These are phyloP conservation scores for Serendipita sp. DNA, from an alignment of 1,284 basidiomycete genomes.

Conservation along the genomic window DNA sequence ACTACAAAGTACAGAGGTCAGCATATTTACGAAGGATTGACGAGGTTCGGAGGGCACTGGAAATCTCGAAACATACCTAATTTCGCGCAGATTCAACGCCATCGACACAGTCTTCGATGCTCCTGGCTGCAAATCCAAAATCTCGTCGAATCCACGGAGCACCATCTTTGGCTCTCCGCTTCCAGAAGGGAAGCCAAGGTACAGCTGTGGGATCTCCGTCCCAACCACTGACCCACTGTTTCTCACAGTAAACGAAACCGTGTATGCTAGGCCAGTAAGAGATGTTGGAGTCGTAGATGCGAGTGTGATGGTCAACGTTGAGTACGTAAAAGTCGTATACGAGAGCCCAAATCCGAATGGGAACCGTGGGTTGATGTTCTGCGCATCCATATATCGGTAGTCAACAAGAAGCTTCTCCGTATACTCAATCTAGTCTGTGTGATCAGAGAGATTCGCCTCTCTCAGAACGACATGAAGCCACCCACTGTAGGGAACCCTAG, in stretches of 20 bases:
- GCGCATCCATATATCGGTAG: conserved; percentile 14
- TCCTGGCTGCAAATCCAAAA: conserved; percentile 6
- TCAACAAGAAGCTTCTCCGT: conserved; percentile 13
- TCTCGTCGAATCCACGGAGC: conserved; percentile 15
- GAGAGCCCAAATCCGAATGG: conserved; percentile 33
- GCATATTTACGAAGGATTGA: too few relatives aligned
- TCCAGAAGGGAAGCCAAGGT: conserved; percentile 15
- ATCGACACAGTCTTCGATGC: not conserved
- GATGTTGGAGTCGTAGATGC: not conserved
- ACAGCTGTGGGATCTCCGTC: conserved; percentile 16
- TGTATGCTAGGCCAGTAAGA: not conserved
- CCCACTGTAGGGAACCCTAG: conserved; percentile 4
- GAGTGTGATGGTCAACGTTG: conserved; percentile 14
- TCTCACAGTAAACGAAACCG: conserved; percentile 14
- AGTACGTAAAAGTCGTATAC: conserved; percentile 29
- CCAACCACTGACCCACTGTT: conserved; percentile 15
- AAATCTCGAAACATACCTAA: conserved; percentile 2
- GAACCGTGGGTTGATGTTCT: conserved; percentile 20
- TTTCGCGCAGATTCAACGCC: not conserved
- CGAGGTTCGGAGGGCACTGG: not conserved
- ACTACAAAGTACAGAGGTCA: not conserved
- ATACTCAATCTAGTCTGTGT: conserved; percentile 3
- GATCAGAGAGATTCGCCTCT: not conserved
- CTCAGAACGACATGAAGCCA: not conserved
- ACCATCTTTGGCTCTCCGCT: conserved; percentile 16